Conservation (phyloP, 2,329 filamentous ascomycete genomes). For the Phaeosphaeriaceae sp. region DNA sequence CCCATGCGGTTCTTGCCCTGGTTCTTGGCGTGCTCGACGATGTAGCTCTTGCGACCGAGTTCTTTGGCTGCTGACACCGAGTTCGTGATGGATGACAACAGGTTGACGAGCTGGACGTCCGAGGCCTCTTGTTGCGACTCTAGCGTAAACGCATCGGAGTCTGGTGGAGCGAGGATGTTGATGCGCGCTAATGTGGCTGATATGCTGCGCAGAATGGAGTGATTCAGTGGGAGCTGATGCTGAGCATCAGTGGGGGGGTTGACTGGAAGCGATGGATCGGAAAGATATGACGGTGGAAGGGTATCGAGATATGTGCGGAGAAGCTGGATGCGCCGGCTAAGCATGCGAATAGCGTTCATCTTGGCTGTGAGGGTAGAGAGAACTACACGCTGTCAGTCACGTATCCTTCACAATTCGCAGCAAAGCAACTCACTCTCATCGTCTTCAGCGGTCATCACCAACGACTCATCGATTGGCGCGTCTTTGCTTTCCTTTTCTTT, state of each 20-base stretch:
- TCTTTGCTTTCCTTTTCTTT: conserved; percentile 41
- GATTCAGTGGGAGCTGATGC: conserved; percentile 55
- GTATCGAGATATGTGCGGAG: conserved; percentile 74
- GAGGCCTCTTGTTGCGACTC: conserved; percentile 81
- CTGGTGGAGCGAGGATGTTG: conserved; percentile 78
- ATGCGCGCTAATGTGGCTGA: conserved; percentile 85
- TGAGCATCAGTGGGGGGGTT: conserved; percentile 36
- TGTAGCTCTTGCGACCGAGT: conserved; percentile 74
- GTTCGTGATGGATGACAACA: conserved; percentile 78
- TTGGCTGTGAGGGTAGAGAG: conserved; percentile 79
- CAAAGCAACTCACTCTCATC: conserved; percentile 62
- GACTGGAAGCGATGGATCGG: conserved; percentile 51
- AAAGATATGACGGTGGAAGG: conserved; percentile 71
- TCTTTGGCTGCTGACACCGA: conserved; percentile 75
- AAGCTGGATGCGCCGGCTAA: conserved; percentile 68
- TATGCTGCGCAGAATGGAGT: conserved; percentile 84
- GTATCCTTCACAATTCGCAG: conserved; percentile 1
- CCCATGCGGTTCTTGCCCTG: conserved; percentile 37
- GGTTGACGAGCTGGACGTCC: conserved; percentile 78
- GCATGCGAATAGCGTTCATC: conserved; percentile 91
- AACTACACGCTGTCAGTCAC: conserved; percentile 48
- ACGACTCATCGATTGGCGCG: conserved; percentile 41
- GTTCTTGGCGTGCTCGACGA: conserved; percentile 51
- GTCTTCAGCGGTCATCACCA: conserved; percentile 64
- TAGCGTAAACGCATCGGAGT: conserved; percentile 68